Percentiles rank a stretch among this genome's conserved stretches.
Evolutionary conservation across 2,329 filamentous ascomycete genomes (phyloP).

Genomic region (Penicillium sp.): DNA sequence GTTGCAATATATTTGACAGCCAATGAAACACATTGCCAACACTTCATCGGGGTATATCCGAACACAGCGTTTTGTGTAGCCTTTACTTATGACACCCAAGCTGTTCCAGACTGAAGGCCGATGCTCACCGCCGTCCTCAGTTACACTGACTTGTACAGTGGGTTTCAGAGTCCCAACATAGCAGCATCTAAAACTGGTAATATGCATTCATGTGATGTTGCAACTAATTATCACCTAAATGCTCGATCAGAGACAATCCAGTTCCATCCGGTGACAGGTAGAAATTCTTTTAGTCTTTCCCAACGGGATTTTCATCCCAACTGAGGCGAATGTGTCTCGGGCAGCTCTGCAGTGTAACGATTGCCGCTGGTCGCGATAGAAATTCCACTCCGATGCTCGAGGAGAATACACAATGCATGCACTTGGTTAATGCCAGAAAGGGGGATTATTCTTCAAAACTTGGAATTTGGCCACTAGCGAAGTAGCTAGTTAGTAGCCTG

Average conservation of each 20-base stretch:
- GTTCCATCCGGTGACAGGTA: background rate
- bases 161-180: background rate
- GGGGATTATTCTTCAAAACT: background rate
- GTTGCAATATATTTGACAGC: background rate
- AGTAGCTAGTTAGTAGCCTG: background rate
- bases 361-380: conserved; percentile 4
- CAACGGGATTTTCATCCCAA: conserved; percentile 14
- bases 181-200: background rate
- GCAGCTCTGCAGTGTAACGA: conserved; percentile 14
- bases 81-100: background rate
- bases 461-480: background rate
- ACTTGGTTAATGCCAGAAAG: background rate
- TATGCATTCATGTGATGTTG: background rate
- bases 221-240: too few relatives aligned
- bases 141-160: background rate
- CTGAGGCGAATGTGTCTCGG: conserved; percentile 8
- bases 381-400: conserved; percentile 3
- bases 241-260: background rate
- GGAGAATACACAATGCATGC: background rate
- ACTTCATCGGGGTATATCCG: background rate
- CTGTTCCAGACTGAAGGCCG: background rate
- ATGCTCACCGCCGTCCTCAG: background rate
- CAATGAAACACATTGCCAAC: background rate
- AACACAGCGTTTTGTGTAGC: conserved; percentile 1
- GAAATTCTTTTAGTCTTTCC: background rate